phyloP scores from a whole-genome alignment of 164 flowering plant genomes.

The Berberis vulgaris region DNA sequence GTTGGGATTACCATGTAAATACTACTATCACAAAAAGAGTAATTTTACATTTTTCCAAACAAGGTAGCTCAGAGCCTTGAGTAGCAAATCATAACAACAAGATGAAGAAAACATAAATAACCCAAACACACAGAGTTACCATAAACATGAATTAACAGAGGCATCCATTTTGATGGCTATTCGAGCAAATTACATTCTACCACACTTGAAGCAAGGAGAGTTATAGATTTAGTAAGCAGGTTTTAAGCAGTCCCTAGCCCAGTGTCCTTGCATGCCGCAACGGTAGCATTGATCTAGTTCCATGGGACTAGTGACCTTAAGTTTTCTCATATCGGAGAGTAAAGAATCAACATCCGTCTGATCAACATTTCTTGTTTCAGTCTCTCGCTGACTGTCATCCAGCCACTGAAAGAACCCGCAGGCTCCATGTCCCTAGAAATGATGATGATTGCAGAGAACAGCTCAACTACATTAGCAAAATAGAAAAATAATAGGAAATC shows the following conservation, averaged over 20 bases:
- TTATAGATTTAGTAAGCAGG: not conserved
- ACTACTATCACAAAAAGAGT: too few species aligned
- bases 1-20: too few species aligned
- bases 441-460: not conserved
- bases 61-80: too few species aligned
- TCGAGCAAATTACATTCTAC: not conserved
- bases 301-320: not conserved
- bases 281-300: not conserved
- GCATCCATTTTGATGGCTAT: too few species aligned
- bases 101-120: too few species aligned
- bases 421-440: slow-evolving; percentile 34
- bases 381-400: slow-evolving; percentile 1
- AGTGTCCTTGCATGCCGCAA: not conserved
- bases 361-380: not conserved
- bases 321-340: not conserved
- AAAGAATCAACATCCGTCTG: not conserved
- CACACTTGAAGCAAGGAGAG: not conserved
- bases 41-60: too few species aligned
- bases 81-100: too few species aligned
- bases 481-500: too few species aligned
- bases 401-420: slow-evolving; percentile 23
- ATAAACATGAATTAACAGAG: too few species aligned
- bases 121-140: too few species aligned
- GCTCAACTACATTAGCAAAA: not conserved
- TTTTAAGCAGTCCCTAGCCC: not conserved